Evolutionary conservation across 371 early-diverging fungal species (phyloP).

Genomic region (Dichotomocladium elegans): DNA sequence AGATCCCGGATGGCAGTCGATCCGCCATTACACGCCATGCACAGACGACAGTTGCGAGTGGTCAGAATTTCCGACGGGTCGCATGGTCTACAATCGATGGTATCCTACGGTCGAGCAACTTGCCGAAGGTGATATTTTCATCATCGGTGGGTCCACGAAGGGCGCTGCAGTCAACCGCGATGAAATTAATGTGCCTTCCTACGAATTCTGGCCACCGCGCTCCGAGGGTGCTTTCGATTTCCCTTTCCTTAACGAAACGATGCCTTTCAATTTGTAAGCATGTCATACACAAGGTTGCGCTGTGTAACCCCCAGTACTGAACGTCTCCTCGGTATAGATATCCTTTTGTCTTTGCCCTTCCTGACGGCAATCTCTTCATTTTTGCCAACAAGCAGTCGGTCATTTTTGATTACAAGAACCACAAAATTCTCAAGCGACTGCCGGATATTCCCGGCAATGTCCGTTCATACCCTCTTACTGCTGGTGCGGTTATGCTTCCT

Average conservation of each 20-base stretch:
- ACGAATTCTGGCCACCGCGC: conserved; percentile 43
- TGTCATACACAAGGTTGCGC: background rate
- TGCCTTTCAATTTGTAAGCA: conserved; percentile 61
- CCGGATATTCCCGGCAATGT: conserved; percentile 54
- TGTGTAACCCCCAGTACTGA: background rate
- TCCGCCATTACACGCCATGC: conserved; percentile 52
- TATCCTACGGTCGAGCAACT: conserved; percentile 58
- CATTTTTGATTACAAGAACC: conserved; percentile 47
- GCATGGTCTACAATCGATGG: conserved; percentile 51
- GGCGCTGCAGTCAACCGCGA: conserved; percentile 48
- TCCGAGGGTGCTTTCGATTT: conserved; percentile 24
- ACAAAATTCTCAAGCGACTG: conserved; percentile 38
- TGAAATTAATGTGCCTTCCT: conserved; percentile 47
- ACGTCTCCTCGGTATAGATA: conserved; percentile 22
- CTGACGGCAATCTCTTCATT: conserved; percentile 51
- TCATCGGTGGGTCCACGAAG: conserved; percentile 51
- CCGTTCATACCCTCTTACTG: conserved; percentile 64
- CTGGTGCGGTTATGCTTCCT: conserved; percentile 56
- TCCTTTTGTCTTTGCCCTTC: conserved; percentile 49
- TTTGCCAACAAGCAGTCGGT: conserved; percentile 53
- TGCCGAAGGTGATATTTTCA: conserved; percentile 53
- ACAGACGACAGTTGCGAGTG: conserved; percentile 39
- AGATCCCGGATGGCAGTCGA: conserved; percentile 47
- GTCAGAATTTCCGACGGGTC: conserved; percentile 30
- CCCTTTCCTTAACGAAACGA: conserved; percentile 50